Evolutionary conservation across 2,329 filamentous ascomycete species (phyloP).

Genomic region (Escovopsis sp.): DNA sequence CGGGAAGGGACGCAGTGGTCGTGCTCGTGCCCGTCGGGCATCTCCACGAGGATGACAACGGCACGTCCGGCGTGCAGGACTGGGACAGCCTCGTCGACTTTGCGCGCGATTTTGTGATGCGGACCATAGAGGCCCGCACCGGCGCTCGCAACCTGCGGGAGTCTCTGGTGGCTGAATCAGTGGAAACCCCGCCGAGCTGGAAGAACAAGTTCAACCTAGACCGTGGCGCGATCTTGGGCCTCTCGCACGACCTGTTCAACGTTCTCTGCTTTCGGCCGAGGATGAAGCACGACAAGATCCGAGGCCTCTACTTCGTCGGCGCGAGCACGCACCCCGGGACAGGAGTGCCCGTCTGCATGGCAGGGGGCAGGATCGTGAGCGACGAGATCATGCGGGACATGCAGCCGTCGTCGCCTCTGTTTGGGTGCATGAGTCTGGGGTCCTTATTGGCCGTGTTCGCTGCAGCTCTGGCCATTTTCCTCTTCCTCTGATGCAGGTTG

Average conservation of each 20-base stretch:
- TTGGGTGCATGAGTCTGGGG: too few species aligned
- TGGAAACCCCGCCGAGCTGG: slow-evolving; percentile 55
- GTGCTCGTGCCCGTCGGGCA: slow-evolving; percentile 62
- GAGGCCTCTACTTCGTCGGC: slow-evolving; percentile 54
- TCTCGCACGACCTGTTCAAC: slow-evolving; percentile 62
- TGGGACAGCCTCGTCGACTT: slow-evolving; percentile 45
- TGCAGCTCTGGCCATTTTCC: too few species aligned
- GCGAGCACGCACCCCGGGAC: slow-evolving; percentile 65
- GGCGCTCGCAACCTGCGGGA: slow-evolving; percentile 33
- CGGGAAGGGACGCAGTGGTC: slow-evolving; percentile 49
- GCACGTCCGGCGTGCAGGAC: slow-evolving; percentile 29
- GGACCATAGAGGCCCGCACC: slow-evolving; percentile 45
- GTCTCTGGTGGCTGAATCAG: slow-evolving; percentile 42
- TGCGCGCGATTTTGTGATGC: slow-evolving; percentile 45
- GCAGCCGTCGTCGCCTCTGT: not conserved
- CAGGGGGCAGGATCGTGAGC: slow-evolving; percentile 46
- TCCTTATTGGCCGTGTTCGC: too few species aligned
- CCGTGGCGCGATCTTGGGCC: slow-evolving; percentile 57
- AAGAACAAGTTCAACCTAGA: slow-evolving; percentile 56
- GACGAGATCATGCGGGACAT: slow-evolving; percentile 24
- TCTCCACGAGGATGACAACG: slow-evolving; percentile 24
- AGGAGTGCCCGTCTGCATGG: slow-evolving; percentile 58
- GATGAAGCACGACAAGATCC: slow-evolving; percentile 36
- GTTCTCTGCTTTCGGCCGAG: slow-evolving; percentile 51
- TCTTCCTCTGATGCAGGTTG: too few species aligned